phyloP scores from a whole-genome alignment of 2,329 filamentous ascomycete genomes.

The Geoglossum cookeanum region DNA sequence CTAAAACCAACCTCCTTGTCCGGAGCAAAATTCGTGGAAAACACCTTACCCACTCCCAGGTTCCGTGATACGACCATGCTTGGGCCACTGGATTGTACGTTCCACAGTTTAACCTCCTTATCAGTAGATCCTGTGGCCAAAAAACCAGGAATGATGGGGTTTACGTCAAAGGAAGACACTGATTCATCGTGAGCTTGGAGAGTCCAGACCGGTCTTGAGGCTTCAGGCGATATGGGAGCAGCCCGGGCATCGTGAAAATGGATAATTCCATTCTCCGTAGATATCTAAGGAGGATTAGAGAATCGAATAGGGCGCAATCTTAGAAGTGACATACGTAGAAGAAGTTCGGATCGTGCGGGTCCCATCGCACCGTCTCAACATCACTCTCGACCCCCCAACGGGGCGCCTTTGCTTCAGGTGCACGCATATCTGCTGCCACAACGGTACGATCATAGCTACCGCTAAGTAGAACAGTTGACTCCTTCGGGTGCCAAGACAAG shows the following conservation, averaged over 20 bases:
- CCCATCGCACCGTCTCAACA: conserved; percentile 82
- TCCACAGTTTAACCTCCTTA: conserved; percentile 94
- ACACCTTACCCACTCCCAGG: conserved; percentile 85
- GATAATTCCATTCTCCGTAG: conserved; percentile 77
- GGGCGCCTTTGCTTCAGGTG: conserved; percentile 61
- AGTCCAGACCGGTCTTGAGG: conserved; percentile 78
- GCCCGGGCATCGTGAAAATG: conserved; percentile 81
- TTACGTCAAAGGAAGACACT: conserved; percentile 83
- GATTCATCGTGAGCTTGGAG: conserved; percentile 90
- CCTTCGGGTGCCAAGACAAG: conserved; percentile 74
- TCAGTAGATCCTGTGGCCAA: conserved; percentile 87
- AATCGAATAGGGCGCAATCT: conserved; percentile 5
- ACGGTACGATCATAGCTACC: conserved; percentile 91
- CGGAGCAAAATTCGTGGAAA: conserved; percentile 76
- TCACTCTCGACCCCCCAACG: conserved; percentile 92
- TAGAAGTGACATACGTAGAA: conserved; percentile 51
- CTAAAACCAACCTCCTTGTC: conserved; percentile 83
- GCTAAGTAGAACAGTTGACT: conserved; percentile 75
- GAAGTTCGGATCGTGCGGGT: conserved; percentile 78
- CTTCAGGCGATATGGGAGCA: conserved; percentile 49
- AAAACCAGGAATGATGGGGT: conserved; percentile 75
- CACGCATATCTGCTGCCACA: conserved; percentile 90
- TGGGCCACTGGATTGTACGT: conserved; percentile 61
- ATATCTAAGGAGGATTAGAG: conserved; percentile 23
- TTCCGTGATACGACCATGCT: conserved; percentile 84